Base-by-base conservation (phyloP, 805 yeast species). In the Yarrowia yakushimensis region DNA sequence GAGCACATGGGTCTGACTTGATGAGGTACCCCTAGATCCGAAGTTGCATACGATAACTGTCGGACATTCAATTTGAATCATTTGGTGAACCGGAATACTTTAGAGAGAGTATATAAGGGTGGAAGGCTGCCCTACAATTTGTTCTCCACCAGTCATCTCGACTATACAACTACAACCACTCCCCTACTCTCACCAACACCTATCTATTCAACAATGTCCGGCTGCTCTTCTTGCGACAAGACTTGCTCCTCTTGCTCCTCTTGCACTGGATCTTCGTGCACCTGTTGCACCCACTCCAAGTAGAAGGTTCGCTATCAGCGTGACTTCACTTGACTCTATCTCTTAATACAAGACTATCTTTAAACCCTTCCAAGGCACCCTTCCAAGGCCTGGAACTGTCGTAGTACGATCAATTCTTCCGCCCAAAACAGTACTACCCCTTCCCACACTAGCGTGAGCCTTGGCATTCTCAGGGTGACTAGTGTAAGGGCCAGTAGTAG, bases 231-330 rank as follows among this genome's bases (percentile, higher is more conserved):
- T 25, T 34, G 45, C 23, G 45, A 52, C 17, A 34, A 17, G 33
- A 36, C 60, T 52, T 52, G 45, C 60, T 17, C 42, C 18, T 52
- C 60, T 36, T 52, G 60, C 45, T 27, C 60, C 18, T 46, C 54
- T 33, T 48, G 55, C n/a, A 28, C 55, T 48, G 55, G 55, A 48
- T 31, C 55, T 22, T 48, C 55, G 31, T 48, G 55, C 55, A 18
- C 36, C 30, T 48, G 55, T 30, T 48, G 55, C 55, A 12, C 55
- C 28, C 55, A 48, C 55, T 48, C 55, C 20, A 48, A 48, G 55
- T 48, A 48, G 27, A 23, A 12, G 7, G n/a, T 39, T 23, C 15
- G 18, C 45, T 41, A 41, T n/a, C n/a, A n/a, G n/a, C n/a, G n/a
- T n/a, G n/a, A n/a, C n/a, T n/a, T n/a, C n/a, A n/a, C n/a, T n/a